Evolutionary conservation across 192 early-diverging fungal genomes (phyloP).

Genomic region (Backusella luteola): DNA sequence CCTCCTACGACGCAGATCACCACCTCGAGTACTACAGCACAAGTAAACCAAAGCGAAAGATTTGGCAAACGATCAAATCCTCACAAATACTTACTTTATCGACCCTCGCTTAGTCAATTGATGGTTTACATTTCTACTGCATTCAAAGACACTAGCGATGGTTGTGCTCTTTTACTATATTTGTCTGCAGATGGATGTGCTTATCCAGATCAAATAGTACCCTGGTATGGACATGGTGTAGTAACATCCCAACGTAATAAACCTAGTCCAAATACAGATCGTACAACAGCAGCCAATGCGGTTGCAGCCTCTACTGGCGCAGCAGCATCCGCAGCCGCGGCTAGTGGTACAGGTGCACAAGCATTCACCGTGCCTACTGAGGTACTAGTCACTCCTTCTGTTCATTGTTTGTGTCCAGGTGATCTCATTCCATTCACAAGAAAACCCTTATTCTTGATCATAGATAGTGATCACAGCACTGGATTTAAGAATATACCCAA

Average conservation of each 20-base stretch:
- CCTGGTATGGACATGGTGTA: conserved; percentile 75
- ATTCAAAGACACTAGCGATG: conserved; percentile 91
- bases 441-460: conserved; percentile 91
- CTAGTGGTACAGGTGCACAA: background rate
- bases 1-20: background rate
- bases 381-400: conserved; percentile 15
- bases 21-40: background rate
- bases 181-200: conserved; percentile 82
- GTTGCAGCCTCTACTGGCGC: background rate
- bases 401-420: conserved; percentile 82
- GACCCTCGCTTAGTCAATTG: conserved; percentile 88
- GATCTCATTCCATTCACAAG: conserved; percentile 94
- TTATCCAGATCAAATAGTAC: conserved; percentile 1
- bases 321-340: background rate
- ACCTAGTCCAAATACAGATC: conserved; percentile 35
- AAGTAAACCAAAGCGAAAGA: background rate
- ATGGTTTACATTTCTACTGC: conserved; percentile 90
- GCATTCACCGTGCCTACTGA: background rate
- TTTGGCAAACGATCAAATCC: conserved; percentile 42
- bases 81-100: conserved; percentile 93
- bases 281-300: conserved; percentile 22
- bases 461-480: conserved; percentile 87
- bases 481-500: conserved; percentile 86
- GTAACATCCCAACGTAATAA: conserved; percentile 65
- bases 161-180: conserved; percentile 85